Percentiles rank a stretch among this genome's conserved stretches.
Conservation (phyloP, 305 asterid species). For the Withania somnifera region DNA sequence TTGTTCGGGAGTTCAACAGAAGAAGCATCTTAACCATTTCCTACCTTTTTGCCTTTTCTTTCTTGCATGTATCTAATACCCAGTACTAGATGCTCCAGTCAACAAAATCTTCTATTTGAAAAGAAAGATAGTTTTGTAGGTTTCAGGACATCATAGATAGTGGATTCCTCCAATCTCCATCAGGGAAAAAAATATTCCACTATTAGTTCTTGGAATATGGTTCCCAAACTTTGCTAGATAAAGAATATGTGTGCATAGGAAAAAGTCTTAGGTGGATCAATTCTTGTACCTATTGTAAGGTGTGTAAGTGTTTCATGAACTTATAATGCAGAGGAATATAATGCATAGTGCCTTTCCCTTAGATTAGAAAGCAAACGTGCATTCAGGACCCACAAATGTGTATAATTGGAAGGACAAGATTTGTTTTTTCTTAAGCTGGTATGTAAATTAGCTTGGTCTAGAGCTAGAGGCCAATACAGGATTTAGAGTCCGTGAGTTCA, state of each 20-base stretch:
- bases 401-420: constrained; percentile 36
- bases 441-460: constrained; percentile 48
- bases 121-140: constrained; percentile 22
- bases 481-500: not conserved
- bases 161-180: constrained; percentile 59
- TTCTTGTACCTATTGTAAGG: constrained; percentile 68
- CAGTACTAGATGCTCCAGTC: constrained; percentile 47
- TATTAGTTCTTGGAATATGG: constrained; percentile 57
- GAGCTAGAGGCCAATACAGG: not conserved
- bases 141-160: constrained; percentile 49
- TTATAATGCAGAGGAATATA: constrained; percentile 40
- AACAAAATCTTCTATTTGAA: constrained; percentile 50
- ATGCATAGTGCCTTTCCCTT: constrained; percentile 26
- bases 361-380: constrained; percentile 33
- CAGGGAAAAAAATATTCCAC: constrained; percentile 27
- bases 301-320: constrained; percentile 32
- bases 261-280: constrained; percentile 46
- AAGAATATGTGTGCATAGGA: constrained; percentile 33
- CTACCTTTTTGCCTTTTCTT: constrained; percentile 12
- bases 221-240: constrained; percentile 43
- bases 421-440: constrained; percentile 28
- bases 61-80: constrained; percentile 24
- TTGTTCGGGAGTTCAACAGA: constrained; percentile 15
- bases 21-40: constrained; percentile 31
- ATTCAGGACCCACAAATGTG: constrained; percentile 42